Percentiles rank a stretch among this genome's conserved stretches.
These are phyloP conservation scores for Dactylonectria macrodidyma DNA, from an alignment of 2,329 filamentous ascomycete genomes.

Conservation along the genomic window DNA sequence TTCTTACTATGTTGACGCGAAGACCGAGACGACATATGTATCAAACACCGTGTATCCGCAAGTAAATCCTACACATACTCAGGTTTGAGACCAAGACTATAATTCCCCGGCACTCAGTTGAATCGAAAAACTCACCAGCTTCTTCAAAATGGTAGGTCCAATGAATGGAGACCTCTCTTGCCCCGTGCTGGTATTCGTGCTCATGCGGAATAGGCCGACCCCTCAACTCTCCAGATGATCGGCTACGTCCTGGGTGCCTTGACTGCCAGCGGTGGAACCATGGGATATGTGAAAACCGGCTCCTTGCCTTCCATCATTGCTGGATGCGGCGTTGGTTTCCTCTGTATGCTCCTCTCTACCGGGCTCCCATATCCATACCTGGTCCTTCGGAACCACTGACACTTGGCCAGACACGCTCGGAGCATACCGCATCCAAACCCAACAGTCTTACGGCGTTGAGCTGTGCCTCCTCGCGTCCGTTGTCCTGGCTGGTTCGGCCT, in stretches of 20 bases:
- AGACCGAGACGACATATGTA: constrained; percentile 19
- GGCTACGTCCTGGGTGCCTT: constrained; percentile 85
- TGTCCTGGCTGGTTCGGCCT: constrained; percentile 86
- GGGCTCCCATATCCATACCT: neutral
- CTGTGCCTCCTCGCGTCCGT: constrained; percentile 89
- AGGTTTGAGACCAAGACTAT: neutral
- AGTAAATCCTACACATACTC: neutral
- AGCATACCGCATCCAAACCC: constrained; percentile 83
- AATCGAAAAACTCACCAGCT: neutral
- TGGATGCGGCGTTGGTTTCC: constrained; percentile 83
- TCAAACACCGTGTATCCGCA: neutral
- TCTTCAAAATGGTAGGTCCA: constrained; percentile 33
- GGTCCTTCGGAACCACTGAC: constrained; percentile 19
- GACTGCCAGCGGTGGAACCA: constrained; percentile 88
- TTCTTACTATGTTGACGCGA: constrained; percentile 24
- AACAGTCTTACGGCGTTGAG: constrained; percentile 87
- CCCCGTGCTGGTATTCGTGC: neutral
- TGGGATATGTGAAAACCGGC: constrained; percentile 87
- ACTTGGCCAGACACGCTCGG: constrained; percentile 76
- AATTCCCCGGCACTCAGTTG: neutral
- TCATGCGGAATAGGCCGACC: constrained; percentile 35
- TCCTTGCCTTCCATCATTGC: constrained; percentile 91
- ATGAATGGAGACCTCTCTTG: neutral
- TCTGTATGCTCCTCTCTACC: constrained; percentile 62
- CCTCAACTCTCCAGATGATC: constrained; percentile 62